These are phyloP conservation scores for Carnegiea gigantea DNA, from an alignment of 179 eudicot genomes.

Conservation along the genomic window DNA sequence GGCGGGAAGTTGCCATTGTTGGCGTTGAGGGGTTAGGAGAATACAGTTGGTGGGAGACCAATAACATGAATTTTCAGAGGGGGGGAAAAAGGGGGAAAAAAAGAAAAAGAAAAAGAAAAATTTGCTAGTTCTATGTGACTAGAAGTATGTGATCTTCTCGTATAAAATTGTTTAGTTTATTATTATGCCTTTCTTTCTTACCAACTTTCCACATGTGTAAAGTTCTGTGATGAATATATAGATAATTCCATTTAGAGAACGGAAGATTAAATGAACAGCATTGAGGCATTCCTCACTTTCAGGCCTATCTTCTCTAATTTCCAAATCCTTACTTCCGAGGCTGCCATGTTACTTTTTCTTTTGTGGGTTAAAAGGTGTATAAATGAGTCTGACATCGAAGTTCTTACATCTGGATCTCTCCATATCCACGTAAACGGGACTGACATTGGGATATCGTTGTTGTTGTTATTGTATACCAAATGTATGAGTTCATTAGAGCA, in stretches of 20 bases:
- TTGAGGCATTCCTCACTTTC: constrained; percentile 31
- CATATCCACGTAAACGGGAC: too few species aligned
- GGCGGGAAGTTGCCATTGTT: constrained; percentile 30
- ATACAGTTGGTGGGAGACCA: constrained; percentile 36
- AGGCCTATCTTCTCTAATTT: background rate
- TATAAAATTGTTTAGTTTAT: constrained; percentile 27
- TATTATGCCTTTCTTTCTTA: background rate
- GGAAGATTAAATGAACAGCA: constrained; percentile 29
- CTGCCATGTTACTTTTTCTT: background rate
- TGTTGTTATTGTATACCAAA: too few species aligned
- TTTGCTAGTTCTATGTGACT: background rate
- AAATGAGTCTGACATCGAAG: too few species aligned
- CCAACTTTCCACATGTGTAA: constrained; percentile 13
- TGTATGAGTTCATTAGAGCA: too few species aligned
- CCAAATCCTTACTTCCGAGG: background rate
- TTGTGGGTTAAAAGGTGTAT: too few species aligned
- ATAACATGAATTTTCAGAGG: constrained; percentile 1
- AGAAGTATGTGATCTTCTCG: constrained; percentile 25
- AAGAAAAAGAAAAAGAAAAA: background rate
- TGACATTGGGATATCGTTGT: too few species aligned
- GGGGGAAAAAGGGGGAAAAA: too few species aligned
- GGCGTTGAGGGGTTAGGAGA: constrained; percentile 24
- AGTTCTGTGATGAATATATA: constrained; percentile 4
- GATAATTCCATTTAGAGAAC: constrained; percentile 15
- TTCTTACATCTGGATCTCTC: too few species aligned